These are phyloP conservation scores for Beauveria australis DNA, from an alignment of 2,329 filamentous ascomycete species.

Conservation along the genomic window DNA sequence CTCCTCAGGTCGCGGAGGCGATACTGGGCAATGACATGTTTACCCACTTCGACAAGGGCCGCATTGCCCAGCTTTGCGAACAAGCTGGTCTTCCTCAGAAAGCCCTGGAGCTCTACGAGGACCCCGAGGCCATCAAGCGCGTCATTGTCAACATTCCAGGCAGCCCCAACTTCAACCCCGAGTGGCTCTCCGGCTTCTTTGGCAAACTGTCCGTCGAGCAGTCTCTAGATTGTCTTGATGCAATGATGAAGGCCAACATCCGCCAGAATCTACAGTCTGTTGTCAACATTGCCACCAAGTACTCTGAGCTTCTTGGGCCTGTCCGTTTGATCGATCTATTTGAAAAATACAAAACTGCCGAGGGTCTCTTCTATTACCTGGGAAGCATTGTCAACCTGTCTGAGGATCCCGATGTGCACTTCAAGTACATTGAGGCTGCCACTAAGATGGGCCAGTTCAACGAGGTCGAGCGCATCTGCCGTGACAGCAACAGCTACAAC, in stretches of 20 bases:
- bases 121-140: constrained; percentile 82
- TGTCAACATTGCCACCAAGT: constrained; percentile 94
- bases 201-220: constrained; percentile 92
- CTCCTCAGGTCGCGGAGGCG: constrained; percentile 93
- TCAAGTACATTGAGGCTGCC: constrained; percentile 98
- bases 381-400: constrained; percentile 96
- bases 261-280: constrained; percentile 93
- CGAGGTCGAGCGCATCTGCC: constrained; percentile 94
- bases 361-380: constrained; percentile 96
- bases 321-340: constrained; percentile 83
- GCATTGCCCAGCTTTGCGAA: constrained; percentile 86
- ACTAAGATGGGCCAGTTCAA: constrained; percentile 89
- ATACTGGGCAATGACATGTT: constrained; percentile 99
- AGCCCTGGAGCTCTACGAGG: constrained; percentile 91
- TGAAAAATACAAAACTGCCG: constrained; percentile 94
- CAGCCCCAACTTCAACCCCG: constrained; percentile 73
- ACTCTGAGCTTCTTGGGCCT: constrained; percentile 89
- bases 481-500: constrained; percentile 85
- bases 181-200: constrained; percentile 90
- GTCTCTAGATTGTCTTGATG: constrained; percentile 85
- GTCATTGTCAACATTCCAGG: constrained; percentile 75
- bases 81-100: constrained; percentile 80
- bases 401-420: constrained; percentile 90
- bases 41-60: constrained; percentile 86
- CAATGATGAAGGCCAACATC: constrained; percentile 95